Evolutionary conservation across 2,329 filamentous ascomycete genomes (phyloP), one percentile per base, ranked within the genome.

Genomic region (Metarhizium anisopliae): DNA sequence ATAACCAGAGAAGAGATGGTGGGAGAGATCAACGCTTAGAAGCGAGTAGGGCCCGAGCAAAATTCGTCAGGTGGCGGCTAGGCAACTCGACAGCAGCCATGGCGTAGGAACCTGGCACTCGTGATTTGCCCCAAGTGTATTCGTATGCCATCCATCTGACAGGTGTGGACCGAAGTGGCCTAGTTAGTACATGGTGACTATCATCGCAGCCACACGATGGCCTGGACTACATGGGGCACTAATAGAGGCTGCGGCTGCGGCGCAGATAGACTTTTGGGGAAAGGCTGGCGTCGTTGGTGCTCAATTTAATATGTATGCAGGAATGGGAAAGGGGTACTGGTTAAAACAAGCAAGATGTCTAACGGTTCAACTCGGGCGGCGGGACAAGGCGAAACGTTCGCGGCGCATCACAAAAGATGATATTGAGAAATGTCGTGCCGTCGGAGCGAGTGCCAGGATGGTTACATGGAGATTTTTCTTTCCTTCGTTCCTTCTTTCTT

Each of bases 131-230:
- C 25, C 25, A 25, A 25, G 42, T 32, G 16, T 43, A 50, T 25
- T 10, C 14, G 52, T n/a, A 54, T 54, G n/a, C 32, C 20, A 50
- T 40, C 36, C 36, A 20, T 36, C 47, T 40, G 29, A 18, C 36
- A 43, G 45, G 16, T 55, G 53, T 55, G 53, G 53, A 55, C 38
- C 53, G 42, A 36, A 36, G n/a, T n/a, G 29, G 53, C n/a, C 40
- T 55, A 51, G 38, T 25, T 25, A 25, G 25, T 25, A 25, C 25
- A 25, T 25, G 25, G 25, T 40, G 38, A 35, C 35, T 8, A 35
- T 16, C 13, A 20, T 35, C 38, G 45, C 43, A 50, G 16, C 35
- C 52, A 54, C 52, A 54, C 45, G 11, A 42, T 45, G 43, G 30
- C 45, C 32, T 32, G 43, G 47, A 55, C 29, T 25, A 50, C 38